phyloP scores from a whole-genome alignment of 305 asterid species.

The Fraxinus ornus region DNA sequence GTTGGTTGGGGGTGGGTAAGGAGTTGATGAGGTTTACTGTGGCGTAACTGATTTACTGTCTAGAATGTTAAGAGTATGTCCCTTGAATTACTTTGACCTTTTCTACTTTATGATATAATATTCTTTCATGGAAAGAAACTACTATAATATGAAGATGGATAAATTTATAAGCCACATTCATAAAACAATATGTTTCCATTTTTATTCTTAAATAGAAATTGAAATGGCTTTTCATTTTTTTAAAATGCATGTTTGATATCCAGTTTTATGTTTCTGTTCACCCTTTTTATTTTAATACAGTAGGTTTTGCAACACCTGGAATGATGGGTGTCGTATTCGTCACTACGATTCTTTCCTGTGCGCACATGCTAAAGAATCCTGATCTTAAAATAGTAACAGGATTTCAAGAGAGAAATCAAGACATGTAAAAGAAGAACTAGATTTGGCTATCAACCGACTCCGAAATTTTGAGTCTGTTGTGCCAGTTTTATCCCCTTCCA shows the following conservation, averaged over 20 bases:
- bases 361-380: neutral
- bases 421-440: neutral
- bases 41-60: neutral
- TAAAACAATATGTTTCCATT: neutral
- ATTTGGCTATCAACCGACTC: neutral
- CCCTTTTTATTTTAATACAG: neutral
- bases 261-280: neutral
- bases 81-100: neutral
- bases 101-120: neutral
- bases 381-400: neutral
- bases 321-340: neutral
- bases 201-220: neutral
- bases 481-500: neutral
- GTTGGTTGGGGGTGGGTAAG: neutral
- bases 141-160: neutral
- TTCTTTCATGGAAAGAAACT: neutral
- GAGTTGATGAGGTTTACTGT: neutral
- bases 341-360: neutral
- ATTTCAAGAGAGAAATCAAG: neutral
- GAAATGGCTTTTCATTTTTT: neutral
- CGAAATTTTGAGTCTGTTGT: neutral
- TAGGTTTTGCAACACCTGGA: neutral
- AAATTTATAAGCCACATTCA: neutral
- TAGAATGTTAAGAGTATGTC: neutral
- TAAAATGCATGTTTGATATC: neutral